phyloP scores from a whole-genome alignment of 768 basidiomycete genomes.

The Leucocoprinus leucothites region DNA sequence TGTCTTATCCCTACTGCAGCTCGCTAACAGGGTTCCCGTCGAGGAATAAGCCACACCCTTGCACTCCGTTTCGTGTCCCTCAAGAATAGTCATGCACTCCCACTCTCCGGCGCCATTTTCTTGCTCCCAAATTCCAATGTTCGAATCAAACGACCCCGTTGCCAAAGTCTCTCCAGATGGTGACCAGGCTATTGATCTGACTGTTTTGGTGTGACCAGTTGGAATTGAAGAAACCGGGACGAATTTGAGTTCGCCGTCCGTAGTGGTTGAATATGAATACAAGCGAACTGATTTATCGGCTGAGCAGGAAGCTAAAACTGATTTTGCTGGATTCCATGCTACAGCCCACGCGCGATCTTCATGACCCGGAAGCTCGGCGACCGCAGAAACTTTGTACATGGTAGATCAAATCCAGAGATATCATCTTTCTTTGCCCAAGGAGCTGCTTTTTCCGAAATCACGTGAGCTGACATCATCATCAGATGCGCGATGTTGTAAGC shows the following conservation, averaged over 20 bases:
- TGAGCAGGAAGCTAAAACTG: slow-evolving; percentile 89
- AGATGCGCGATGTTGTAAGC: too few relatives aligned
- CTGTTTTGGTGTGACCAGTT: slow-evolving; percentile 86
- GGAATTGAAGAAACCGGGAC: slow-evolving; percentile 61
- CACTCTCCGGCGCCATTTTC: slow-evolving; percentile 59
- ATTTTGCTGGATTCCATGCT: slow-evolving; percentile 83
- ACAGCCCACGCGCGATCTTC: slow-evolving; percentile 84
- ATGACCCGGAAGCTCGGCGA: slow-evolving; percentile 48
- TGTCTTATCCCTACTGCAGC: slow-evolving; percentile 93
- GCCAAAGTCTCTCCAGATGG: slow-evolving; percentile 86
- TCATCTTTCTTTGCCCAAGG: background rate
- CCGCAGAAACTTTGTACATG: background rate
- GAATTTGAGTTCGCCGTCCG: slow-evolving; percentile 34
- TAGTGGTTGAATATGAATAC: slow-evolving; percentile 55
- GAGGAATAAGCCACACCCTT: slow-evolving; percentile 85
- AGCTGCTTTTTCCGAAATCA: background rate
- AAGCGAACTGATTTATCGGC: slow-evolving; percentile 90
- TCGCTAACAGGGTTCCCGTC: slow-evolving; percentile 82
- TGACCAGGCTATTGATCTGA: slow-evolving; percentile 84
- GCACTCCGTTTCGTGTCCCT: slow-evolving; percentile 97
- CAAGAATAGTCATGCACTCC: slow-evolving; percentile 84
- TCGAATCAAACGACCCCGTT: slow-evolving; percentile 92
- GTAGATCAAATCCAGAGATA: slow-evolving; percentile 6
- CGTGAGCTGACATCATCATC: background rate
- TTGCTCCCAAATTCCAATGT: slow-evolving; percentile 88